Base-by-base conservation (phyloP, 2,329 filamentous ascomycete species). In the Cylindrodendrum hubeiense region DNA sequence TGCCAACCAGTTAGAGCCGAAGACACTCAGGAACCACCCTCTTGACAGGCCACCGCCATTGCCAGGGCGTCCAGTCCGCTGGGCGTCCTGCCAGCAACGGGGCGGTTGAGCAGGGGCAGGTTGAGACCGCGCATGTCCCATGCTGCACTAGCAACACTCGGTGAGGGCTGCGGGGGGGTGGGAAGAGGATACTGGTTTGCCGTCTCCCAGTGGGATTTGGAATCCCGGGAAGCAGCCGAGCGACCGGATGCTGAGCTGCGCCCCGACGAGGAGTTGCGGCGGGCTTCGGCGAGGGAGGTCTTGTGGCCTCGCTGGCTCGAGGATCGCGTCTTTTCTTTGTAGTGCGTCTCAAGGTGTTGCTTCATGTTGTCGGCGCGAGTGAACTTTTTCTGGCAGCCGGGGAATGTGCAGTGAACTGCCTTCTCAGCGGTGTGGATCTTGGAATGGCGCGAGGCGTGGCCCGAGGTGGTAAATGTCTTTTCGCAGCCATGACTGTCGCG, bases 341-440 rank as follows among this genome's bases (percentile, higher is more conserved):
- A 91, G 78, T 95, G 92, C 0, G 92, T 94, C 73, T 93, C 88
- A 30, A 93, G 86, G 74, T 95, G 92, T 80, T 94, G 92, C 84
- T 94, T 93, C 92, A 95, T 95, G 83, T 95, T 95, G 84, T 95
- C 92, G 72, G 91, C 90, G 68, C 92, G 90, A 12, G 91, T 94
- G 73, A 95, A 95, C 74, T 91, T 92, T 81, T 94, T 94, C 78
- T 89, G 87, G 82, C 92, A 95, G 65, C 91, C 91, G 0, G 85
- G 81, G 74, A 86, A 92, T 33, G 89, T 85, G 80, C 89, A 91
- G 39, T 85, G 87, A 22, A 93, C 91, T 15, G 90, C 90, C 82
- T 95, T 95, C 79, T 93, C 92, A 52, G 91, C 91, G 1, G 91
- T 93, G 82, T 95, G 93, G 75, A 94, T 94, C 79, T 94, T 94